These are phyloP conservation scores for Grammothele lineata DNA, from an alignment of 768 basidiomycete species.

Conservation along the genomic window DNA sequence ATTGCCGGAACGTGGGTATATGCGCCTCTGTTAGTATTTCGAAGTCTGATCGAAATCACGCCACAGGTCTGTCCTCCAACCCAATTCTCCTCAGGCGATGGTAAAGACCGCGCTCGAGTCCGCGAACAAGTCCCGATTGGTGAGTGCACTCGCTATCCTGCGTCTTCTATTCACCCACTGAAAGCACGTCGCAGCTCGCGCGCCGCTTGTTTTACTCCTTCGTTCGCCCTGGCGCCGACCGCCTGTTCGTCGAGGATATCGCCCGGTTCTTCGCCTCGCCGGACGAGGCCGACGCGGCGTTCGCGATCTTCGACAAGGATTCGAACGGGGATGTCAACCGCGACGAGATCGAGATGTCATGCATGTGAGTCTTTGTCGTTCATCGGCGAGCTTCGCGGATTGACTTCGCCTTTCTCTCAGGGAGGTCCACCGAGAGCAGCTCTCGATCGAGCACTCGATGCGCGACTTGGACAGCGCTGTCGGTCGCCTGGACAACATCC, in stretches of 20 bases:
- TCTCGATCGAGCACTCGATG: slow-evolving; percentile 84
- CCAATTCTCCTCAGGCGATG: slow-evolving; percentile 79
- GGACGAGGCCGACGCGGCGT: slow-evolving; percentile 67
- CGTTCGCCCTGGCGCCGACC: slow-evolving; percentile 52
- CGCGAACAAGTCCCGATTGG: slow-evolving; percentile 73
- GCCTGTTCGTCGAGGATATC: slow-evolving; percentile 65
- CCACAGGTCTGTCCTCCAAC: slow-evolving; percentile 76
- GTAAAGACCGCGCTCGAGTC: slow-evolving; percentile 77
- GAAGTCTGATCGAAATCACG: neutral
- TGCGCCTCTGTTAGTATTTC: neutral
- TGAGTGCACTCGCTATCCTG: slow-evolving; percentile 23
- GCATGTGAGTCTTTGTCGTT: slow-evolving; percentile 42
- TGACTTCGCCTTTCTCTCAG: slow-evolving; percentile 30
- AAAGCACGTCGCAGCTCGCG: slow-evolving; percentile 51
- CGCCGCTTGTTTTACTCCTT: slow-evolving; percentile 87
- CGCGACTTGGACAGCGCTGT: slow-evolving; percentile 88
- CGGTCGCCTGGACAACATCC: slow-evolving; percentile 78
- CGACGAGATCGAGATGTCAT: slow-evolving; percentile 74
- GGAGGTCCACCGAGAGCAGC: slow-evolving; percentile 80
- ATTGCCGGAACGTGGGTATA: slow-evolving; percentile 44
- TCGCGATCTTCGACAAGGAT: slow-evolving; percentile 66
- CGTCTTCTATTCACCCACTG: neutral
- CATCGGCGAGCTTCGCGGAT: neutral
- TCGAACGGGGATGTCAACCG: slow-evolving; percentile 66
- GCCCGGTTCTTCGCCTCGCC: slow-evolving; percentile 59